Evolutionary conservation across 140 eudicot genomes (phyloP).

Genomic region (Ambrosia hybrid): DNA sequence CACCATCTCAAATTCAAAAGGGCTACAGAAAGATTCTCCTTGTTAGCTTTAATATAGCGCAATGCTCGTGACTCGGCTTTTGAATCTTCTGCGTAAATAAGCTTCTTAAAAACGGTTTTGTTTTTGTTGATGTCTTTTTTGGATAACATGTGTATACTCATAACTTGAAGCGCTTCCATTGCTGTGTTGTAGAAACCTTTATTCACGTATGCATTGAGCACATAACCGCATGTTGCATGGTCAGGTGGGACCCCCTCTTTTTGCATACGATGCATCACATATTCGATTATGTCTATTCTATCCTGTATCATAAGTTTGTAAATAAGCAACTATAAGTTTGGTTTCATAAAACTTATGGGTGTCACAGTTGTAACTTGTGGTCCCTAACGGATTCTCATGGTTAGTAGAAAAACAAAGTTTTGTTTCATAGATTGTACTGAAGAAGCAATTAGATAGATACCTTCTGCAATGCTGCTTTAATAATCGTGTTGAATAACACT

Average conservation of each 20-base stretch:
- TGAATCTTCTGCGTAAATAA: constrained; percentile 55
- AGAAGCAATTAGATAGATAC: constrained; percentile 21
- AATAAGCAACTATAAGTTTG: background rate
- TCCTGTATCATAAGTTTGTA: constrained; percentile 42
- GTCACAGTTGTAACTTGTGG: background rate
- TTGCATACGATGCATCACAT: constrained; percentile 62
- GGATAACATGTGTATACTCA: constrained; percentile 77
- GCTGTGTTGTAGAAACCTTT: constrained; percentile 59
- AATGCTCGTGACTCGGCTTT: constrained; percentile 50
- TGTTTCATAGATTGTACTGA: background rate
- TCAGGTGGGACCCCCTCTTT: constrained; percentile 58
- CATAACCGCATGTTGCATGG: constrained; percentile 65
- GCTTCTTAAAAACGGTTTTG: constrained; percentile 38
- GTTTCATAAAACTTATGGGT: background rate
- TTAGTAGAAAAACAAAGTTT: background rate
- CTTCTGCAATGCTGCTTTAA: constrained; percentile 51
- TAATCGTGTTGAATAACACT: constrained; percentile 58
- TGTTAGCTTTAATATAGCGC: constrained; percentile 42
- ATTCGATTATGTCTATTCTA: constrained; percentile 65
- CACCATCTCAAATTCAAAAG: constrained; percentile 79
- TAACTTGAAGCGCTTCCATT: constrained; percentile 81
- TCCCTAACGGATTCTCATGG: no score
- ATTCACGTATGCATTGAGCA: constrained; percentile 60
- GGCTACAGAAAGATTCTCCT: constrained; percentile 47
- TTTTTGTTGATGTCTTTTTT: constrained; percentile 42